Base-by-base conservation (phyloP, 169 alveolate species). In the Cryptosporidium ryanae region DNA sequence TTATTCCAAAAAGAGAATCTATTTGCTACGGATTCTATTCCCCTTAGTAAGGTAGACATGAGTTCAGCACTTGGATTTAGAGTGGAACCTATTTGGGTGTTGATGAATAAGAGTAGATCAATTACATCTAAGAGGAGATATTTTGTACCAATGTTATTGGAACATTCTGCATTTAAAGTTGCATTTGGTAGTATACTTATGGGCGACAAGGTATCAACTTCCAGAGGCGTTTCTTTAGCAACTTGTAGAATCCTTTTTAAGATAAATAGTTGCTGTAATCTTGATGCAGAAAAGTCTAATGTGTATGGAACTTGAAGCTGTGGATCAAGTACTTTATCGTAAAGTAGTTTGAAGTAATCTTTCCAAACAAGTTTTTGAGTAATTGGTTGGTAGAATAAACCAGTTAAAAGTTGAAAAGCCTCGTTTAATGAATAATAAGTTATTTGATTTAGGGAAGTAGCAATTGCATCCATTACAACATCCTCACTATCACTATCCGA, bases 1-100 rank as follows among this genome's bases (percentile, higher is more conserved):
- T 63, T 25, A 50, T 49, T 68, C 87, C 87, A 76, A 44, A 76
- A 76, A 27, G 87, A 76, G 48, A 59, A 76, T 25, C 87, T 54
- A 61, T 76, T 76, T 10, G 64, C 87, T 21, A 76, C 87, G 23
- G 87, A 38, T 48, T 76, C 87, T 17, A 76, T 61, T 13, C 87
- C 87, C 32, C 87, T 76, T n/a, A 76, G 64, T 15, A 76, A 44
- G 5, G 43, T 25, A 21, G 64, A 64, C 87, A 76, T 76, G 31
- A 50, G 21, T 38, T 6, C 31, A 4, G 64, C 10, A 29, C 87
- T 76, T 59, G 87, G 87, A 23, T 57, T 48, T 8, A 76, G 48
- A 17, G 87, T 76, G 25, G 71, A 55, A 2, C 87, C 87, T 57
- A 76, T 55, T 2, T 32, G 27, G 21, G 29, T 59, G 46, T 76